Base-by-base conservation (phyloP, 2,329 filamentous ascomycete species). In the Grosmannia penicillata region DNA sequence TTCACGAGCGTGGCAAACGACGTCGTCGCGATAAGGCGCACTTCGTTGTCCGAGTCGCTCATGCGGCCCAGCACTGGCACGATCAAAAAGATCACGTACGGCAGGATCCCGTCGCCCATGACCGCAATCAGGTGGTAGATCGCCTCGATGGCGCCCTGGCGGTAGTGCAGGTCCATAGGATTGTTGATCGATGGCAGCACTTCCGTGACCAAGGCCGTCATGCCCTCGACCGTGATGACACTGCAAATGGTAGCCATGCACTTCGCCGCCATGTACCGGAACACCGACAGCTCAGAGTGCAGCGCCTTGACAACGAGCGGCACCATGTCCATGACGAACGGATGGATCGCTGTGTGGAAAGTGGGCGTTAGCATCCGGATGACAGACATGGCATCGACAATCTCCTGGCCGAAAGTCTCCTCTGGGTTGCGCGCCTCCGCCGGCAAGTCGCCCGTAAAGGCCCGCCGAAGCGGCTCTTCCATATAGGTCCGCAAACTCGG, bases 21-120 rank as follows among this genome's bases (percentile, higher is more conserved):
- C 0, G 91, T 98, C 0, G 91, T 98, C 4, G 91, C 86, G 39
- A 98, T 81, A 7, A 96, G 70, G 38, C 91, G 80, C 38, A 98
- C 82, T 53, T 96, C 91, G 46, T 93, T 89, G 54, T 98, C 89
- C 0, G 89, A 93, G 56, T 98, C 91, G 54, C 91, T 96, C 91
- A 98, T 98, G 32, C 91, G 79, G 38, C 91, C 91, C 36, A 98
- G 70, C 4, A 98, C 91, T 13, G 91, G 91, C 11, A 96, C 93
- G 42, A 98, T 93, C 47, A 98, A 74, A 74, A 98, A 98, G 51
- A 98, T 95, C 45, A 98, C 91, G 52, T 98, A 98, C 4, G 93
- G 91, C 23, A 98, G 62, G 41, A 98, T 98, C 27, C 75, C 73
- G 54, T 96, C 91, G 45, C 93, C 91, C 91, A 98, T 98, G 37